Evolutionary conservation across 441 rosid species (phyloP).

Genomic region (Pelargonium citronellum): DNA sequence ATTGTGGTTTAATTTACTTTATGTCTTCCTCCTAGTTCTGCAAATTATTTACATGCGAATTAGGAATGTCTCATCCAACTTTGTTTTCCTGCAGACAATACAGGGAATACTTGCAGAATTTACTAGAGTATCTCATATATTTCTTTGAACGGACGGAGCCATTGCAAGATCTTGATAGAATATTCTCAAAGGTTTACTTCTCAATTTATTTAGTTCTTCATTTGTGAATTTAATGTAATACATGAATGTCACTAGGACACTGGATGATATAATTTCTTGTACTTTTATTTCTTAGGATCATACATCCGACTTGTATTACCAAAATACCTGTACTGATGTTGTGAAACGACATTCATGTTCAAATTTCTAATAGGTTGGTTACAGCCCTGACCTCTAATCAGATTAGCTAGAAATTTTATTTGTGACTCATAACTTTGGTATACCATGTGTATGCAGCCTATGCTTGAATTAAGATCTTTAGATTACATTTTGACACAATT

Average conservation of each 20-base stretch:
- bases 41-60: constrained; percentile 7
- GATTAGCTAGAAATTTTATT: neutral
- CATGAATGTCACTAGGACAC: neutral
- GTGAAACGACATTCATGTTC: constrained; percentile 1
- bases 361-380: neutral
- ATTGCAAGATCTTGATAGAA: constrained; percentile 86
- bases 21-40: constrained; percentile 17
- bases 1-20: neutral
- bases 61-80: neutral
- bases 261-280: neutral
- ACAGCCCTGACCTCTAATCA: neutral
- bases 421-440: neutral
- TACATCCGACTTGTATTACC: neutral
- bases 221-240: neutral
- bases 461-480: neutral
- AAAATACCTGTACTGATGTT: constrained; percentile 8
- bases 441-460: neutral
- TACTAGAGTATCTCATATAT: constrained; percentile 67
- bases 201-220: neutral
- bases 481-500: neutral
- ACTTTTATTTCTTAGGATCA: constrained; percentile 1
- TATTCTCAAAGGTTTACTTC: constrained; percentile 60
- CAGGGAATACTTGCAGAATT: constrained; percentile 69
- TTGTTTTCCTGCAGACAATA: constrained; percentile 56
- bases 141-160: constrained; percentile 92